Evolutionary conservation across 2,329 filamentous ascomycete genomes (phyloP), one percentile per base, ranked within the genome.

Genomic region (Sclerotiophoma versabilis): DNA sequence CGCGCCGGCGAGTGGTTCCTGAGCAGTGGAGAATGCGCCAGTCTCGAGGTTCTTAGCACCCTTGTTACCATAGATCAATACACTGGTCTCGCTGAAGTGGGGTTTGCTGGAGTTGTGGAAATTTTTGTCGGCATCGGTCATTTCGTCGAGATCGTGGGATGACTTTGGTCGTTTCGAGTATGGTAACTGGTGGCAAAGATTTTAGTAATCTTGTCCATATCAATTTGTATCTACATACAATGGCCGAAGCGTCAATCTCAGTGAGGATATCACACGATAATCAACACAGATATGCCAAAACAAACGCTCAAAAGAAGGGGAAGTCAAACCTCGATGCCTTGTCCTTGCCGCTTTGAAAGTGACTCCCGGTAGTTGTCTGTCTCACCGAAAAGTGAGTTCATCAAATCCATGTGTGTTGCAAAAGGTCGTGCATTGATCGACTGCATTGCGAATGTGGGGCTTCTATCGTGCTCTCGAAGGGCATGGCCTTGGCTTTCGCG

Each of bases 351-450:
- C 69, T 75, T 84, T 47, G 78, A 44, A 76, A 56, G 54, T 46
- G 60, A 82, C 82, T 78, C 84, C 86, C 46, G 33, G 32, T 65
- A 76, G 73, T 59, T 87, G 83, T 76, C 63, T 32, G 66, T 63
- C 42, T 69, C 89, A 85, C 90, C 89, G 76, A 96, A 97, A 50
- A 97, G 80, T 41, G 92, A 96, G 73, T 96, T 93, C 92, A 96
- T 97, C 73, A 97, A 80, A 79, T 97, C 95, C 77, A 98, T 96
- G 69, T 90, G 93, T 17, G 90, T 96, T 17, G 87, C 84, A 75
- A 96, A 93, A 0, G 89, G 88, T 60, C 85, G 85, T 42, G 46
- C 53, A 37, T 62, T 62, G 43, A 65, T 59, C 41, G 67, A 68
- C 44, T 70, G 69, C 41, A 54, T 57, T 33, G 76, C 36, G 75